Conservation (phyloP, 1,284 basidiomycete genomes). For the Austroboletus rostrupii region DNA sequence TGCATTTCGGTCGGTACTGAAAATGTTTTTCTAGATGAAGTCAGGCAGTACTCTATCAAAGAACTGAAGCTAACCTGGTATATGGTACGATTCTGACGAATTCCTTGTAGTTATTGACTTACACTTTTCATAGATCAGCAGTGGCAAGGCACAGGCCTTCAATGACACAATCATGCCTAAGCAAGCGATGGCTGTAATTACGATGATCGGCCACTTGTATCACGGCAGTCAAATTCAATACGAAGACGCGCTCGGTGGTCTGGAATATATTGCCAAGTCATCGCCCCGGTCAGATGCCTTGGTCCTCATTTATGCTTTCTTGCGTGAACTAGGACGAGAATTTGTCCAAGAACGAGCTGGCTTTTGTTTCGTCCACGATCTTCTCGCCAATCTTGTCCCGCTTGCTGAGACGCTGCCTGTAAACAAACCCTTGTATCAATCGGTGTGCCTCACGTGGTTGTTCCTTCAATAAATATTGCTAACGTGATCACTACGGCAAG, state of each 20-base stretch:
- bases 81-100: conserved; percentile 10
- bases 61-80: conserved; percentile 15
- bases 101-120: not conserved
- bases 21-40: conserved; percentile 11
- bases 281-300: conserved; percentile 19
- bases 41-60: conserved; percentile 11
- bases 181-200: conserved; percentile 14
- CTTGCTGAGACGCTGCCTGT: not conserved
- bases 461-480: not conserved
- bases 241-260: conserved; percentile 3
- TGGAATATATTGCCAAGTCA: conserved; percentile 12
- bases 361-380: conserved; percentile 12
- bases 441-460: conserved; percentile 10
- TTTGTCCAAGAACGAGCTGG: conserved; percentile 11
- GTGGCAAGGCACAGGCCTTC: not conserved
- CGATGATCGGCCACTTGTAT: conserved; percentile 17
- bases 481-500: conserved; percentile 7
- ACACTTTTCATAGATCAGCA: conserved; percentile 13
- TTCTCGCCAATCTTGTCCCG: conserved; percentile 12
- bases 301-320: conserved; percentile 15
- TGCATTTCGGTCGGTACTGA: conserved; percentile 2
- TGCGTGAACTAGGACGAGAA: conserved; percentile 16
- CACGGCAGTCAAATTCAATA: conserved; percentile 9
- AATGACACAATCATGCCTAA: conserved; percentile 10
- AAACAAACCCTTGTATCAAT: conserved; percentile 9